Evolutionary conservation across 176 grass and related monocot genomes (phyloP).

Genomic region (Eleusine coracana): DNA sequence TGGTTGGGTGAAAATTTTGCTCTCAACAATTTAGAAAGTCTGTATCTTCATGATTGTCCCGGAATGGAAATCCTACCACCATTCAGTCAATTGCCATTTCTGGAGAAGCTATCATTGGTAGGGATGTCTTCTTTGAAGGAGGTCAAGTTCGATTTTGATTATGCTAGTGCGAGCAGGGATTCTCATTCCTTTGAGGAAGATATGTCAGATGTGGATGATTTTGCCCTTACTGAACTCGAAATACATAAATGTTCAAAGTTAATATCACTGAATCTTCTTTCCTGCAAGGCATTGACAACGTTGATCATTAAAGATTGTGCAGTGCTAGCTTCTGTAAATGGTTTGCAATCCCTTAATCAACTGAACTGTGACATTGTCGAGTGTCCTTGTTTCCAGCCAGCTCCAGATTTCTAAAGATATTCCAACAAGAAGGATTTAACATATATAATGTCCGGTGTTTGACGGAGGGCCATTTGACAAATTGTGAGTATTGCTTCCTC

Average conservation of each 20-base stretch:
- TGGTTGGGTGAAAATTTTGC: slow-evolving; percentile 3
- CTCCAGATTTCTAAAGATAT: background rate
- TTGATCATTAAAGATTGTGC: slow-evolving; percentile 33
- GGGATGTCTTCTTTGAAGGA: slow-evolving; percentile 32
- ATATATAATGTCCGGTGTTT: background rate
- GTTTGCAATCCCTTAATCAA: slow-evolving; percentile 25
- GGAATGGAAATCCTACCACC: slow-evolving; percentile 22
- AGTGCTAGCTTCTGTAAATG: slow-evolving; percentile 10
- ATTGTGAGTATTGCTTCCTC: slow-evolving; percentile 3
- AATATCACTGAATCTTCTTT: slow-evolving; percentile 18
- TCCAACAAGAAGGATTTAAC: background rate
- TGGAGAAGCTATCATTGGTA: slow-evolving; percentile 33
- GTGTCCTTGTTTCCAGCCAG: slow-evolving; percentile 15
- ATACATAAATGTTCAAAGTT: slow-evolving; percentile 26
- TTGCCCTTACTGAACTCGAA: slow-evolving; percentile 33
- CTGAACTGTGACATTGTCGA: background rate
- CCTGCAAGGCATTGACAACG: slow-evolving; percentile 20
- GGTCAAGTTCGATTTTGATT: slow-evolving; percentile 17
- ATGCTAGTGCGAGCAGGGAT: background rate
- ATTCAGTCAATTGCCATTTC: slow-evolving; percentile 11
- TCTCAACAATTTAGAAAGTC: background rate
- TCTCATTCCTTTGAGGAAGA: slow-evolving; percentile 4
- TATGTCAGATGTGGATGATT: slow-evolving; percentile 2
- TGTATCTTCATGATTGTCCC: slow-evolving; percentile 30
- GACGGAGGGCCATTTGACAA: background rate